Percentiles rank a stretch among this genome's conserved stretches.
phyloP scores from a whole-genome alignment of 2,329 filamentous ascomycete species.

The Hymenotorrendiella dingleyae region DNA sequence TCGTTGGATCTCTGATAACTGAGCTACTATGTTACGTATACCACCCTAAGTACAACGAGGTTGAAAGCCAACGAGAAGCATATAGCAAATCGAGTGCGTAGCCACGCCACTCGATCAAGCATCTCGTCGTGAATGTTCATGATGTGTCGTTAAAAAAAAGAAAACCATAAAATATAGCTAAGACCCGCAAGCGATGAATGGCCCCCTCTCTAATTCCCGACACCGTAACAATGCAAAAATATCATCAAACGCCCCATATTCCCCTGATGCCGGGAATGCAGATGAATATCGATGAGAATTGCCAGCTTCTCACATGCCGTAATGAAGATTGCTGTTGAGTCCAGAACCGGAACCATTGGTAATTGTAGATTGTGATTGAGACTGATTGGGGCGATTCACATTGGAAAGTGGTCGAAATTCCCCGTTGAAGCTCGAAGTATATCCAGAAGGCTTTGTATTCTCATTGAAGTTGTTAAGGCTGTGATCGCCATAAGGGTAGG shows the following conservation, averaged over 20 bases:
- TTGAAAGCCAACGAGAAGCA: constrained; percentile 9
- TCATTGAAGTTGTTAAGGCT: constrained; percentile 9
- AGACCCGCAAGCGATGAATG: no score
- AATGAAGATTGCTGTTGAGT: constrained; percentile 11
- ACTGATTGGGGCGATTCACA: constrained; percentile 6
- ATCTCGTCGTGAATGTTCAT: constrained; percentile 4
- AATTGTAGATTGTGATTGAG: constrained; percentile 7
- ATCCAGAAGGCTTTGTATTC: constrained; percentile 9
- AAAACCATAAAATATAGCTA: neutral
- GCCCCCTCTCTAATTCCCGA: neutral
- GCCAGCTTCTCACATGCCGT: constrained; percentile 10
- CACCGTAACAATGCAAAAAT: constrained; percentile 2
- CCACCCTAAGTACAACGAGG: constrained; percentile 12
- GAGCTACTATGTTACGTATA: no score
- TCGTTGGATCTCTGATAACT: no score
- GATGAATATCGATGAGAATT: no score
- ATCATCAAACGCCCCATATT: no score
- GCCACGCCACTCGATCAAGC: neutral
- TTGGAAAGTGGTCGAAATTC: constrained; percentile 16
- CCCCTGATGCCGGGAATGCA: no score
- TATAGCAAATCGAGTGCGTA: constrained; percentile 14
- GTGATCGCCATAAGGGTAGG: constrained; percentile 15
- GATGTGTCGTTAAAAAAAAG: neutral
- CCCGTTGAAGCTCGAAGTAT: constrained; percentile 10
- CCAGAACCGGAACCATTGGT: constrained; percentile 1